phyloP scores from a whole-genome alignment of 768 basidiomycete genomes.

The Xerocomellus dryophilus region DNA sequence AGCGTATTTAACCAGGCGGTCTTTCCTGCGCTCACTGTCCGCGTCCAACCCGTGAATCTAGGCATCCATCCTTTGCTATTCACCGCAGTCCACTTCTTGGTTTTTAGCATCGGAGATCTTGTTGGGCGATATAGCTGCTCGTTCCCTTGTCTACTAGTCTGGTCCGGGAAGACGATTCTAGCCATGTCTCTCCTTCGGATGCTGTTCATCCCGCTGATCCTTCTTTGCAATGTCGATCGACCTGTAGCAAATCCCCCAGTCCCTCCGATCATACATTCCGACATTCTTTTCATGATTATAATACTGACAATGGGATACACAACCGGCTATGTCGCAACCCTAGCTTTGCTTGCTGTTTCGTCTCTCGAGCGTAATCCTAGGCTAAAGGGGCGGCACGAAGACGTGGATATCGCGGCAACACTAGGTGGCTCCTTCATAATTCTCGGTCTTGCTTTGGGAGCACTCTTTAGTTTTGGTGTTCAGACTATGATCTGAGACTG shows the following conservation, averaged over 20 bases:
- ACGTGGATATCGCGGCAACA: conserved; percentile 84
- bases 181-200: conserved; percentile 65
- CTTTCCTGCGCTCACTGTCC: conserved; percentile 82
- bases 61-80: conserved; percentile 79
- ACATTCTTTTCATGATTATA: conserved; percentile 70
- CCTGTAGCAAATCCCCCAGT: conserved; percentile 30
- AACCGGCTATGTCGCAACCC: conserved; percentile 76
- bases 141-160: conserved; percentile 60
- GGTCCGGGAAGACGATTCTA: conserved; percentile 64
- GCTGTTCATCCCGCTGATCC: conserved; percentile 80
- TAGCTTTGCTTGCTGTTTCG: conserved; percentile 80
- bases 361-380: conserved; percentile 77
- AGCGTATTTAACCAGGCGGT: conserved; percentile 54
- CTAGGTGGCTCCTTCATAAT: conserved; percentile 76
- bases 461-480: conserved; percentile 79
- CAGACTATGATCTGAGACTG: conserved; percentile 58
- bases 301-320: conserved; percentile 71
- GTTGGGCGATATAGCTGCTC: conserved; percentile 67
- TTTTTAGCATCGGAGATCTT: conserved; percentile 73
- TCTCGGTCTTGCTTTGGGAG: conserved; percentile 72
- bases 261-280: conserved; percentile 62
- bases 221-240: conserved; percentile 82
- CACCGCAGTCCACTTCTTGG: conserved; percentile 70
- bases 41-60: conserved; percentile 64
- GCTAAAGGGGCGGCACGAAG: conserved; percentile 63